phyloP scores from a whole-genome alignment of 129 eudicot species.

The Sambucus nigra region DNA sequence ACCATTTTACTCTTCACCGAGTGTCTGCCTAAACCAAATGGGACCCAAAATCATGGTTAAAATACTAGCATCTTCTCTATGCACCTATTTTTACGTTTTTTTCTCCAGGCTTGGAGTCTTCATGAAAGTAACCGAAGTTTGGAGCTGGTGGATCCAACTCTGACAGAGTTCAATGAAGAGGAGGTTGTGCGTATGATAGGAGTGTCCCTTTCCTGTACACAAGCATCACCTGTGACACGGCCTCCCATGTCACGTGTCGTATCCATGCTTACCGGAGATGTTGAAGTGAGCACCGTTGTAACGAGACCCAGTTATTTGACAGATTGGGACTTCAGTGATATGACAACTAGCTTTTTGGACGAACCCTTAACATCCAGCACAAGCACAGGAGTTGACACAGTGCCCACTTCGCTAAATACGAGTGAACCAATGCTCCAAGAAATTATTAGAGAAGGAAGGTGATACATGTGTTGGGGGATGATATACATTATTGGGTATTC shows the following conservation, averaged over 20 bases:
- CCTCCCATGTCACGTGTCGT: slow-evolving; percentile 72
- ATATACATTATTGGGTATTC: background rate
- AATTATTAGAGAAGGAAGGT: slow-evolving; percentile 36
- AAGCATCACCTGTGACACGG: slow-evolving; percentile 49
- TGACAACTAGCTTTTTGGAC: slow-evolving; percentile 27
- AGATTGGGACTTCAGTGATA: slow-evolving; percentile 58
- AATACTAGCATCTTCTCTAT: background rate
- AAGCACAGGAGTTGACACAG: slow-evolving; percentile 16
- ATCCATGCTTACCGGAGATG: slow-evolving; percentile 62
- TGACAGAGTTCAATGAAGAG: slow-evolving; percentile 24
- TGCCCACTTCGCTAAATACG: slow-evolving; percentile 21
- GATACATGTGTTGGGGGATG: slow-evolving; percentile 8
- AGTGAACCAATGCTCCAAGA: slow-evolving; percentile 16
- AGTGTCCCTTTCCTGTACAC: slow-evolving; percentile 61
- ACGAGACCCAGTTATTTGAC: slow-evolving; percentile 58
- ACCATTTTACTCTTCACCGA: too few relatives aligned
- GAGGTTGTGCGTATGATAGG: slow-evolving; percentile 49
- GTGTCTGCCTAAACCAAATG: too few relatives aligned
- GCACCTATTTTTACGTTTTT: background rate
- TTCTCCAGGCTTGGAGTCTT: slow-evolving; percentile 45
- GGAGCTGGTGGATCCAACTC: slow-evolving; percentile 49
- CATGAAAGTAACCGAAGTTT: slow-evolving; percentile 34
- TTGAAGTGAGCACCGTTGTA: slow-evolving; percentile 35
- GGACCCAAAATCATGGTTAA: too few relatives aligned
- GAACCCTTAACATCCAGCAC: slow-evolving; percentile 19